phyloP scores from a whole-genome alignment of 2,329 filamentous ascomycete genomes.

The Graphilbum sp. region DNA sequence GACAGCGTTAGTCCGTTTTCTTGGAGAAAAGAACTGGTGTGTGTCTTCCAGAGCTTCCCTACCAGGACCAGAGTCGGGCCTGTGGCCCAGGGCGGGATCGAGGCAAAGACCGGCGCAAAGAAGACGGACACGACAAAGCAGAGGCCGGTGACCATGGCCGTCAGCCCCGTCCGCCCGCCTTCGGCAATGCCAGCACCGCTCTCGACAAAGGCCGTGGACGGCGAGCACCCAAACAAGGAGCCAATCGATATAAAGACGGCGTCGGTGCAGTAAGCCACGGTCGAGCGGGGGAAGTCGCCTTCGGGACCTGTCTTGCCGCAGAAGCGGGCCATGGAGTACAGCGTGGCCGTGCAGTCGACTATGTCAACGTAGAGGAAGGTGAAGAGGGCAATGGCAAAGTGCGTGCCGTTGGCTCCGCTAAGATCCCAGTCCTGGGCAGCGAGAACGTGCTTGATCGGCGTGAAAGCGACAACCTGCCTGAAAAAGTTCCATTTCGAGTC shows the following conservation, averaged over 20 bases:
- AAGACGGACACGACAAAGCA: slow-evolving; percentile 59
- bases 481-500: slow-evolving; percentile 55
- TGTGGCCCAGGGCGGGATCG: slow-evolving; percentile 63
- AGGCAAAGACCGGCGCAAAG: slow-evolving; percentile 62
- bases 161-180: slow-evolving; percentile 57
- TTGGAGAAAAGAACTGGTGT: no score
- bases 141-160: slow-evolving; percentile 50
- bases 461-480: slow-evolving; percentile 54
- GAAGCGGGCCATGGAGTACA: slow-evolving; percentile 72
- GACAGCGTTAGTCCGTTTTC: no score
- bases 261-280: slow-evolving; percentile 61
- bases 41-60: no score
- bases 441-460: slow-evolving; percentile 48
- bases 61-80: slow-evolving; percentile 56
- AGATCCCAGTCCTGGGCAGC: slow-evolving; percentile 52
- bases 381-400: slow-evolving; percentile 56
- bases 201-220: slow-evolving; percentile 61
- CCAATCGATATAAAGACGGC: slow-evolving; percentile 57
- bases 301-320: slow-evolving; percentile 38
- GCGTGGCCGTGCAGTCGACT: slow-evolving; percentile 59
- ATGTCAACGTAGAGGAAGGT: slow-evolving; percentile 71
- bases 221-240: slow-evolving; percentile 51
- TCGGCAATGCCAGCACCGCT: slow-evolving; percentile 62
- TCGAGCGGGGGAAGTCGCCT: slow-evolving; percentile 74
- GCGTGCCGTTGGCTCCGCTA: slow-evolving; percentile 30